A percentile compares a stretch with the other conserved stretches of the same genome.
Conservation (phyloP, 208 protist genomes). For the Crithidia bombi region DNA sequence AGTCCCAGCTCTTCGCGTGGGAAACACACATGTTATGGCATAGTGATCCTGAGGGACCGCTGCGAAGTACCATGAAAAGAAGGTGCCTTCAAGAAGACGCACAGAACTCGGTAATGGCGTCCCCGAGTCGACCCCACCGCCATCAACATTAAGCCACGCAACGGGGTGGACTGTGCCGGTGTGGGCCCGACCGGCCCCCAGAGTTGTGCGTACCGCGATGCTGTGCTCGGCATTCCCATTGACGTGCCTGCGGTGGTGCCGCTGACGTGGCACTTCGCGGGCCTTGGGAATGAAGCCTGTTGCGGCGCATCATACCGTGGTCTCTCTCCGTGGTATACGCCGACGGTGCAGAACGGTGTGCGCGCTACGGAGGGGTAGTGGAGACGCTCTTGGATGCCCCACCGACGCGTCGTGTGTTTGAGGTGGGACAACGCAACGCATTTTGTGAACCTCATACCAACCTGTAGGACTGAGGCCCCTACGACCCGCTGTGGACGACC, state of each 20-base stretch:
- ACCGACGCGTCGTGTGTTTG: conserved; percentile 13
- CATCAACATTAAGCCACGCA: neutral
- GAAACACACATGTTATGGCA: neutral
- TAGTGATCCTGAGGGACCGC: neutral
- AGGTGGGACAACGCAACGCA: no score
- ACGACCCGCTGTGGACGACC: no score
- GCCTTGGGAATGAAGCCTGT: neutral
- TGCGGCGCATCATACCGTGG: conserved; percentile 11
- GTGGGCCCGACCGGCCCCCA: neutral
- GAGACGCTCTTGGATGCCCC: conserved; percentile 17
- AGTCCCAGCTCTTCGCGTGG: neutral
- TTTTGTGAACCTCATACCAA: no score
- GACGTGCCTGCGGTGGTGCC: neutral
- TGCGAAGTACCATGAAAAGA: neutral
- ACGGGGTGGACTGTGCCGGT: conserved; percentile 8
- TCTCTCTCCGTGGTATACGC: conserved; percentile 21
- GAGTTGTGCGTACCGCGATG: conserved; percentile 9
- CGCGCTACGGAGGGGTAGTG: conserved; percentile 1
- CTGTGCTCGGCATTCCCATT: neutral
- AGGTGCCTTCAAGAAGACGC: neutral
- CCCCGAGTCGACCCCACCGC: neutral
- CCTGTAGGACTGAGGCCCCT: no score
- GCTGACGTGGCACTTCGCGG: conserved; percentile 19
- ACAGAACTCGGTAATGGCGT: neutral
- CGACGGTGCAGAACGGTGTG: neutral